Percentiles rank a stretch among this genome's conserved stretches.
These are phyloP conservation scores for Vigna reflexopilosa DNA, from an alignment of 306 rosid genomes.

Conservation along the genomic window DNA sequence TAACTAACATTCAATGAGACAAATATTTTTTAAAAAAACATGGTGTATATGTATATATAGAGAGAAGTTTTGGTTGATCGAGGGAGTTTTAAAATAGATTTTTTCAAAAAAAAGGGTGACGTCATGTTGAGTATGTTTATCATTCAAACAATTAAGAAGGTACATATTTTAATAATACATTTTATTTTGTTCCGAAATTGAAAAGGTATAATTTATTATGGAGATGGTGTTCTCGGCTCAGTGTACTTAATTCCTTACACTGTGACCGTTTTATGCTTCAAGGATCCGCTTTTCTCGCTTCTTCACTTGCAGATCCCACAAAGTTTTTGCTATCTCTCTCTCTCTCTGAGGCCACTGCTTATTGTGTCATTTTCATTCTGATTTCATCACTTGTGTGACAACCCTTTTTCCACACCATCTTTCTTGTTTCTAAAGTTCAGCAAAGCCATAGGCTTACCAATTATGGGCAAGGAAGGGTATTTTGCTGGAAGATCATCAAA, in stretches of 20 bases:
- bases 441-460: constrained; percentile 32
- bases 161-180: background rate
- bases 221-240: constrained; percentile 3
- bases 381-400: constrained; percentile 37
- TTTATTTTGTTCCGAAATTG: background rate
- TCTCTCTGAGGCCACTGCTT: constrained; percentile 2
- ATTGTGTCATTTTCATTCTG: constrained; percentile 51
- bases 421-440: constrained; percentile 34
- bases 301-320: constrained; percentile 45
- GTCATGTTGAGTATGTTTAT: background rate
- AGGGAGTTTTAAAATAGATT: background rate
- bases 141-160: background rate
- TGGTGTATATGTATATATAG: no score
- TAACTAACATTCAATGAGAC: background rate
- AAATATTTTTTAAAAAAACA: background rate
- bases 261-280: constrained; percentile 54
- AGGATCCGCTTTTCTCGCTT: constrained; percentile 79
- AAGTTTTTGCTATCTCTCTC: constrained; percentile 18
- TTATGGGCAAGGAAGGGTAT: constrained; percentile 74
- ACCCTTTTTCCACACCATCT: constrained; percentile 21
- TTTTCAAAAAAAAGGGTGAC: background rate
- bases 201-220: background rate
- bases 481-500: constrained; percentile 64
- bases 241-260: constrained; percentile 70
- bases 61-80: background rate